phyloP scores from a whole-genome alignment of 2,329 filamentous ascomycete genomes.

The Tothia fuscella region DNA sequence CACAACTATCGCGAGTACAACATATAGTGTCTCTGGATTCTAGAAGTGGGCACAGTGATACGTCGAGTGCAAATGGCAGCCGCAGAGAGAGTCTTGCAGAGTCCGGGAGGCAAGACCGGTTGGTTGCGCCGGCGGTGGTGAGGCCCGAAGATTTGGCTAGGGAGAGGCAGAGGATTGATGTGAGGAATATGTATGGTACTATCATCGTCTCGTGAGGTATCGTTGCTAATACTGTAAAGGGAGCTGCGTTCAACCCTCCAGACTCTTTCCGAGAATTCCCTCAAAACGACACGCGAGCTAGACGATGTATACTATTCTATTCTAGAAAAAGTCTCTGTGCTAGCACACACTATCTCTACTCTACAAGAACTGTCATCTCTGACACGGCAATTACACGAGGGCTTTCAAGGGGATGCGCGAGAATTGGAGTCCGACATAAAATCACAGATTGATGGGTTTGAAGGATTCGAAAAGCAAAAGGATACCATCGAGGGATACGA shows the following conservation, averaged over 20 bases:
- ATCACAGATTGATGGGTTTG: slow-evolving; percentile 47
- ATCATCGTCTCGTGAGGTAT: neutral
- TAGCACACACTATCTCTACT: slow-evolving; percentile 52
- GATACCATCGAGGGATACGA: slow-evolving; percentile 50
- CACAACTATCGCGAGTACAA: neutral
- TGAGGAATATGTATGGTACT: slow-evolving; percentile 25
- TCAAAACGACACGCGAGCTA: slow-evolving; percentile 50
- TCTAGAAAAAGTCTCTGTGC: slow-evolving; percentile 52
- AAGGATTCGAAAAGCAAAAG: slow-evolving; percentile 54
- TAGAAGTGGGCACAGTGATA: too few species aligned
- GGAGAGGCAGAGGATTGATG: slow-evolving; percentile 23
- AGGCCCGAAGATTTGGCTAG: slow-evolving; percentile 27
- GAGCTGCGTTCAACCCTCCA: slow-evolving; percentile 30
- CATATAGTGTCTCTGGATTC: too few species aligned
- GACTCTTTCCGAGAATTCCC: slow-evolving; percentile 46
- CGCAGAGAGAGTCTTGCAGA: slow-evolving; percentile 18
- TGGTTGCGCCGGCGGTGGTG: slow-evolving; percentile 21
- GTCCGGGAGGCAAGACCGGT: slow-evolving; percentile 11
- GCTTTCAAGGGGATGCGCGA: slow-evolving; percentile 48
- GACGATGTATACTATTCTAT: slow-evolving; percentile 66
- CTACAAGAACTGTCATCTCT: slow-evolving; percentile 55
- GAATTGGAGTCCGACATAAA: slow-evolving; percentile 49
- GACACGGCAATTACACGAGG: slow-evolving; percentile 44
- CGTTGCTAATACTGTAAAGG: slow-evolving; percentile 14
- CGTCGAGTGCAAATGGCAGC: slow-evolving; percentile 11